Base-by-base conservation (phyloP, 78 protist species). In the Dictyostelium purpureum region DNA sequence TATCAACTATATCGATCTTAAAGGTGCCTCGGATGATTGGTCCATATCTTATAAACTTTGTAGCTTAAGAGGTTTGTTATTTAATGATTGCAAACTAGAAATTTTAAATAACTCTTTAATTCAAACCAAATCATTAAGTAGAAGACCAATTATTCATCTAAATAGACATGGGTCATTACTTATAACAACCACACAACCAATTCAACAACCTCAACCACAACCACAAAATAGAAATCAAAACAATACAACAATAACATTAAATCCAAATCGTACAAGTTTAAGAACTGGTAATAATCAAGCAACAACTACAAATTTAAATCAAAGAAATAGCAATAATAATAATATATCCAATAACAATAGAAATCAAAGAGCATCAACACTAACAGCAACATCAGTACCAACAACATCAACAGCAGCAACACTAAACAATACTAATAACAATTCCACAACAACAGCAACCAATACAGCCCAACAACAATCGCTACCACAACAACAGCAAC, bases 11-110 rank as follows among this genome's bases (percentile, higher is more conserved):
- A 43, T 89, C 2, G 94, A 89, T 61, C 33, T 78, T 16, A 43
- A 70, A 37, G 82, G 74, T 37, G 81, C 79, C 6, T 47, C 71
- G 37, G 94, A 89, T 31, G 94, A 89, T 43, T 89, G 94, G 94
- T 78, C 94, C 9, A 71, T 79, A 12, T 73, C 94, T 19, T 89
- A 75, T 7, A 75, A 69, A n/a, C 51, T 89, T 11, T 79, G 85
- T 47, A 51, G 70, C 26, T 65, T 89, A 31, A 12, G 94, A 37
- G 94, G 94, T 67, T 45, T 89, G 21, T 52, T 77, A 52, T 76
- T 91, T 31, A 69, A 81, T 47, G 90, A 91, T 83, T 40, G 51
- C 5, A 91, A 91, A 76, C 31, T 71, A 14, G 83, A 79, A 24
- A 45, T 82, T n/a, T 61, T 91, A 21, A 56, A 33, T 19, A 69